These are phyloP conservation scores for Podila epicladia DNA, from an alignment of 192 early-diverging fungal species.

Conservation along the genomic window DNA sequence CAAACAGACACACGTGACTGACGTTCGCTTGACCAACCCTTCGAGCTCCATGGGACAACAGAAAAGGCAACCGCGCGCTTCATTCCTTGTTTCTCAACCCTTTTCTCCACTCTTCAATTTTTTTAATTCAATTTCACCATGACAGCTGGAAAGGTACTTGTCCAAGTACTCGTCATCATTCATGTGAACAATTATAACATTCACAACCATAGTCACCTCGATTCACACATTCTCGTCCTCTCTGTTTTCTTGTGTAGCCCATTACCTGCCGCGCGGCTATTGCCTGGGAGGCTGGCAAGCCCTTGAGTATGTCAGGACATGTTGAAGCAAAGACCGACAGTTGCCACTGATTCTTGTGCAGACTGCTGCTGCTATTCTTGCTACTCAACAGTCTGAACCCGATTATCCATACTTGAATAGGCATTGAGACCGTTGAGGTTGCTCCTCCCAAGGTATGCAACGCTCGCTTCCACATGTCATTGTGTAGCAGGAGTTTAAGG, in stretches of 20 bases:
- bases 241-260: constrained; percentile 12
- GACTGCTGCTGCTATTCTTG: not conserved
- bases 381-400: not conserved
- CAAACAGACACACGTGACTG: too few species aligned
- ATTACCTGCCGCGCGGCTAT: constrained; percentile 93
- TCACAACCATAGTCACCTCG: not conserved
- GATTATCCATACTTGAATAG: constrained; percentile 51
- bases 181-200: not conserved
- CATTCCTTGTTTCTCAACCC: not conserved
- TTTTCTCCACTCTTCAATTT: not conserved
- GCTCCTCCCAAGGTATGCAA: constrained; percentile 78
- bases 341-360: too few species aligned
- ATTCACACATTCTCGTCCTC: not conserved
- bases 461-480: too few species aligned
- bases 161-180: not conserved
- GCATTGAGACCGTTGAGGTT: constrained; percentile 94
- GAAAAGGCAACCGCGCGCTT: not conserved
- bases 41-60: not conserved
- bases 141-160: constrained; percentile 48
- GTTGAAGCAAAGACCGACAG: not conserved
- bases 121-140: constrained; percentile 6
- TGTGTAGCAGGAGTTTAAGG: not conserved
- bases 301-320: constrained; percentile 77
- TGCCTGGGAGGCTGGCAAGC: constrained; percentile 94
- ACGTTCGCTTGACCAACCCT: too few species aligned